These are phyloP conservation scores for Tanacetum coccineum DNA, from an alignment of 129 eudicot genomes.

Conservation along the genomic window DNA sequence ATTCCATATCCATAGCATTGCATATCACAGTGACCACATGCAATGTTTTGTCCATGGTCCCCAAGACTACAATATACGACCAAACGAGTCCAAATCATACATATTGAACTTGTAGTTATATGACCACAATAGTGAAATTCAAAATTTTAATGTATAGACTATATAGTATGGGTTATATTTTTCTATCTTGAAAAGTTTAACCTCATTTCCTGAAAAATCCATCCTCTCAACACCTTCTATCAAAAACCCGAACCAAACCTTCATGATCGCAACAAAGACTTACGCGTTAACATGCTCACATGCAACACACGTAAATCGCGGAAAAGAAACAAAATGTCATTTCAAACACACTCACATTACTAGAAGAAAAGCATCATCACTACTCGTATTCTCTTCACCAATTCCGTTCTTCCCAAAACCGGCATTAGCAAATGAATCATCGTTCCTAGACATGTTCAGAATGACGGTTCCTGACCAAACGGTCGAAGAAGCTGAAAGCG, in stretches of 20 bases:
- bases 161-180: not conserved
- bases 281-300: conserved; percentile 3
- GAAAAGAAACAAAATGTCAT: not conserved
- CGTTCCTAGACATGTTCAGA: conserved; percentile 51
- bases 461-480: conserved; percentile 81
- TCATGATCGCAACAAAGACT: conserved; percentile 16
- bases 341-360: conserved; percentile 9
- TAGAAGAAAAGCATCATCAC: conserved; percentile 25
- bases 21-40: conserved; percentile 9
- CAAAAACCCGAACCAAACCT: conserved; percentile 18
- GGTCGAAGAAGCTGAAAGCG: conserved; percentile 59
- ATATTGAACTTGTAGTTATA: not conserved
- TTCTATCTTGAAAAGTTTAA: not conserved
- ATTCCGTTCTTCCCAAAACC: conserved; percentile 20
- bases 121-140: not conserved
- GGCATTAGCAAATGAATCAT: conserved; percentile 25
- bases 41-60: conserved; percentile 7
- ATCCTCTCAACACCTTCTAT: conserved; percentile 4
- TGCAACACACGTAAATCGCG: not conserved
- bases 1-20: no score
- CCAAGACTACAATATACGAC: conserved; percentile 2
- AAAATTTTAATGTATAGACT: not conserved
- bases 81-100: conserved; percentile 19
- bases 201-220: not conserved
- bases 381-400: conserved; percentile 12